phyloP scores from a whole-genome alignment of 805 yeast genomes.

The Spencermartinsiella europaea region DNA sequence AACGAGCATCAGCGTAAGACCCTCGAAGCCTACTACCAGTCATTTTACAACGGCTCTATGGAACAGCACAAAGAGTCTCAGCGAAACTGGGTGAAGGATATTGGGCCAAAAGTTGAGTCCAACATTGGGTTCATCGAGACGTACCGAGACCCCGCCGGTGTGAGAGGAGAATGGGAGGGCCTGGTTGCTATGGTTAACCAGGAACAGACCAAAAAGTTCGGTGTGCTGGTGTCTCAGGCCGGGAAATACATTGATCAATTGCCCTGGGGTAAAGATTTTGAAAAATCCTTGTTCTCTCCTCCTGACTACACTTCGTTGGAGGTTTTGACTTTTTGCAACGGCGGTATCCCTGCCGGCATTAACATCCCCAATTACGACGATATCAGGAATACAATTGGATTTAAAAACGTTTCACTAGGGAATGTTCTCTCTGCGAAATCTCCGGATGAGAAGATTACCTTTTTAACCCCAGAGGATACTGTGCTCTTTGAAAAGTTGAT shows the following conservation, averaged over 20 bases:
- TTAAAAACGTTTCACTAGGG: conserved; percentile 85
- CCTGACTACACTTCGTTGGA: conserved; percentile 91
- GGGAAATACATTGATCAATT: conserved; percentile 55
- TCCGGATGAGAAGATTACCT: conserved; percentile 61
- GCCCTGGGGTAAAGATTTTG: conserved; percentile 75
- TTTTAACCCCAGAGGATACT: conserved; percentile 49
- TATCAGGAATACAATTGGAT: conserved; percentile 75
- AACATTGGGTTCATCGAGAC: conserved; percentile 91
- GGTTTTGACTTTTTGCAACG: conserved; percentile 82
- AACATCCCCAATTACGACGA: conserved; percentile 92
- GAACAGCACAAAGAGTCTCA: conserved; percentile 82
- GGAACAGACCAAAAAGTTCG: conserved; percentile 78
- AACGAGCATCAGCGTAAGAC: conserved; percentile 66
- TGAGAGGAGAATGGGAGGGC: conserved; percentile 92
- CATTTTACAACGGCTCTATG: conserved; percentile 79
- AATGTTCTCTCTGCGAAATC: conserved; percentile 76
- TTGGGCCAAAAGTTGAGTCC: conserved; percentile 72
- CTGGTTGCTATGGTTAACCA: conserved; percentile 85
- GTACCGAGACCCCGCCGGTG: conserved; percentile 87
- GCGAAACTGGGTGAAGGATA: conserved; percentile 80
- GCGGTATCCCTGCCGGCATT: conserved; percentile 91
- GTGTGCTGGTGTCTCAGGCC: conserved; percentile 62
- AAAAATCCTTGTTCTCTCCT: conserved; percentile 81
- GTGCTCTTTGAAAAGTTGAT: conserved; percentile 63
- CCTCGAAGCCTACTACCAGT: conserved; percentile 59